Base-by-base conservation (phyloP, 2,329 filamentous ascomycete genomes). In the Catunica adiposa region DNA sequence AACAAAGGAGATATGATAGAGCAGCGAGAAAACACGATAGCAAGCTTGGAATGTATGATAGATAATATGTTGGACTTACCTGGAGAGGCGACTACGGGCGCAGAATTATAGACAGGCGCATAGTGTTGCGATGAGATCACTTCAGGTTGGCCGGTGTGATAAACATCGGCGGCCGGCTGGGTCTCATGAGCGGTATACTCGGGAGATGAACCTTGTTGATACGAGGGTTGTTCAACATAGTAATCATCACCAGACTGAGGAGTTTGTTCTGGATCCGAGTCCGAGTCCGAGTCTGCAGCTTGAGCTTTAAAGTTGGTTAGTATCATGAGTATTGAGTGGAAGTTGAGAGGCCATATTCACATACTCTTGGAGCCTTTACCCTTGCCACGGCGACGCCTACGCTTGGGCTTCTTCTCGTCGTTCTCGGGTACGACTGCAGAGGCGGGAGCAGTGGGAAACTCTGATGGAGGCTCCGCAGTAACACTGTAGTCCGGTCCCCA, bases 371-470 rank as follows among this genome's bases (percentile, higher is more conserved):
- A 44, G 38, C 38, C 29, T 26, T 53, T 56, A 3, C 40, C 40
- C 34, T 53, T 53, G 20, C 55, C 55, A n/a, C 55, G 55, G n/a
- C 50, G 50, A 15, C 55, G 55, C 14, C 48, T 50, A 9, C 55
- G 48, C 23, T 37, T 52, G 11, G 38, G 38, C 29, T 23, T 44
- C 38, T 46, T 46, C 29, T 56, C 55, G 15, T 31, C 53, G 14
- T 14, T 37, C 50, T 55, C 44, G 5, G 11, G 5, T 5, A 11
- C 11, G 11, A 11, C 29, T 5, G 34, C 9, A 11, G 20, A 14
- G 17, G 11, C 15, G 1, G 23, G 5, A 22, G 40, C 14, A 25
- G 22, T 9, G n/a, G 44, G 44, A 26, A 48, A 48, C 9, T 26
- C 25, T 2, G 20, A 37, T 40, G 53, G 44, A 3, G 53, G 25